These are phyloP conservation scores for Coniella vitis DNA, from an alignment of 2,329 filamentous ascomycete species.

Conservation along the genomic window DNA sequence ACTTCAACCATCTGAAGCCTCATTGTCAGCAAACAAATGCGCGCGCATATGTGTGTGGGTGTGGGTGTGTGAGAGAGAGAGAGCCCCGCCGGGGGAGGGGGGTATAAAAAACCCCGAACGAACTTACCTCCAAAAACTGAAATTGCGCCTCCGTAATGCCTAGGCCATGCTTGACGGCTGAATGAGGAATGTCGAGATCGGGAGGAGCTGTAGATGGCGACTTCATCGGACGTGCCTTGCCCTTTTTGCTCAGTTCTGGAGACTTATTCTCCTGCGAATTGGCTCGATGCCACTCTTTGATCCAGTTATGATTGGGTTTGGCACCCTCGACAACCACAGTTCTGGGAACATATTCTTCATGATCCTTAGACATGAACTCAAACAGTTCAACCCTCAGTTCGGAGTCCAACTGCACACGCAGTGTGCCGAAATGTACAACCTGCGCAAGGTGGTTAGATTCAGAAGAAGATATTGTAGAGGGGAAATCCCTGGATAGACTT, in stretches of 20 bases:
- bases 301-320: constrained; percentile 55
- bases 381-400: constrained; percentile 78
- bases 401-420: constrained; percentile 73
- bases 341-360: constrained; percentile 80
- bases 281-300: constrained; percentile 57
- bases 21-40: constrained; percentile 21
- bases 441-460: not conserved
- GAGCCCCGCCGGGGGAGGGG: too few species aligned
- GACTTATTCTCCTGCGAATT: constrained; percentile 55
- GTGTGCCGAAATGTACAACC: constrained; percentile 45
- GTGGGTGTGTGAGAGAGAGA: too few species aligned
- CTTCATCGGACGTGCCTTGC: constrained; percentile 51
- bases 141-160: constrained; percentile 55
- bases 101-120: too few species aligned
- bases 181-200: constrained; percentile 54
- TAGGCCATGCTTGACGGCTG: constrained; percentile 47
- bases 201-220: constrained; percentile 53
- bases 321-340: constrained; percentile 55
- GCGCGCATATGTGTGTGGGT: too few species aligned
- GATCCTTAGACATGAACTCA: constrained; percentile 68
- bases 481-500: constrained; percentile 29
- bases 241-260: constrained; percentile 62
- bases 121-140: constrained; percentile 56
- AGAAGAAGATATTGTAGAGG: not conserved
- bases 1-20: constrained; percentile 52